Evolutionary conservation across 495 filamentous ascomycete genomes (phyloP), one percentile per base, ranked within the genome.

Genomic region (Eremomyces bilateralis): DNA sequence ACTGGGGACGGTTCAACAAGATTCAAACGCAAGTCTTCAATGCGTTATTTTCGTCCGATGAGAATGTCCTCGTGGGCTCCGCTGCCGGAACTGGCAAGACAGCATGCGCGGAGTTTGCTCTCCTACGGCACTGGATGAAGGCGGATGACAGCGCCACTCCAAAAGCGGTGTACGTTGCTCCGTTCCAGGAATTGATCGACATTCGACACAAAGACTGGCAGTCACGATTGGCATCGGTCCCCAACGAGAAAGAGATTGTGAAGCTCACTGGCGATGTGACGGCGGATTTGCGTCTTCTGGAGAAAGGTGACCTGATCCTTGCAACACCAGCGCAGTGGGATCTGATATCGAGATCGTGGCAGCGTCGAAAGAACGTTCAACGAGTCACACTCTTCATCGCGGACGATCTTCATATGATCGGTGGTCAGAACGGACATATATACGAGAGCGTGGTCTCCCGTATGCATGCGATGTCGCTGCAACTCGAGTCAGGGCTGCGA

Each of bases 21-120:
- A 72, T 95, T 15, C 90, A 99, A 47, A 94, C 85, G 2, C 88
- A 99, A 47, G 80, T 83, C 0, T 95, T 94, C 61, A 90, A 92
- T 53, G 76, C 80, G 0, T 65, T 99, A 1, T 93, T 76, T 49
- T 71, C 74, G 20, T 73, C 80, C 0, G 79, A 95, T 50, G 82
- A 94, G 44, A 94, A 84, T 42, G 82, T 93, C 24, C 80, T 95
- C 43, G 56, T 99, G 37, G 84, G 80, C 10, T 71, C 84, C 21
- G 78, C 88, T 1, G 80, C 83, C 1, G 85, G 88, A 15, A 92
- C 77, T 46, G 88, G 88, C 29, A 99, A 99, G 62, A 94, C 90
- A 3, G 70, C 94, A 11, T 95, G 85, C 50, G 88, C 88, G 2
- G 88, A 99, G 53, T 76, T 99, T 57, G 80, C 90, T 5, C 53